Evolutionary conservation across 2,329 filamentous ascomycete species (phyloP), one percentile per base, ranked within the genome.

Genomic region (Colletotrichum sp.): DNA sequence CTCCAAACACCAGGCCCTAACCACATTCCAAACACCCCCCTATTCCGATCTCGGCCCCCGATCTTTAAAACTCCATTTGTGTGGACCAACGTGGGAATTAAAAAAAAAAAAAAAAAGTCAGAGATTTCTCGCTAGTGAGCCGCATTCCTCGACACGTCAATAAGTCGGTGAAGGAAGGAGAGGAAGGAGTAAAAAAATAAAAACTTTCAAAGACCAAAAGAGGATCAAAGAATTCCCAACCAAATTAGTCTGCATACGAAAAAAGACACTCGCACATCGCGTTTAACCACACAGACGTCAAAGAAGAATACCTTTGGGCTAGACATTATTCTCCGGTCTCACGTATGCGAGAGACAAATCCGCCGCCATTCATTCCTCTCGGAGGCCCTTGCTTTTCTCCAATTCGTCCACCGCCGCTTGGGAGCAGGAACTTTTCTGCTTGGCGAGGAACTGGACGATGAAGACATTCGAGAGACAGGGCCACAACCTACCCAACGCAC

Each of bases 91-190:
- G n/a, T n/a, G n/a, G n/a, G n/a, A n/a, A n/a, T n/a, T n/a, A 26
- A 26, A 26, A 26, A 26, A 32, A 28, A n/a, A 32, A 32, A 64
- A 55, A 64, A 49, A 52, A 52, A 21, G 28, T 52, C 7, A 34
- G 32, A 44, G 16, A 36, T 16, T 55, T 62, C 60, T 72, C 64
- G 64, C 65, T 69, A 69, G 74, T 52, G 60, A 69, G 60, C 63
- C 39, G 44, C 71, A 63, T 75, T 71, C 62, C 39, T 66, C 49
- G 44, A 59, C 66, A 75, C 60, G 72, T 68, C 75, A 75, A 71
- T 62, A 44, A 77, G 75, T 77, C 75, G 72, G 75, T 77, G 75
- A 75, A 67, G 71, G 44, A 52, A 52, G n/a, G 9, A 64, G 26
- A 69, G 55, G 52, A 21, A 10, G 44, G 44, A 52, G n/a, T 12